Base-by-base conservation (phyloP, 2,329 filamentous ascomycete genomes). In the Colletotrichum siamense region DNA sequence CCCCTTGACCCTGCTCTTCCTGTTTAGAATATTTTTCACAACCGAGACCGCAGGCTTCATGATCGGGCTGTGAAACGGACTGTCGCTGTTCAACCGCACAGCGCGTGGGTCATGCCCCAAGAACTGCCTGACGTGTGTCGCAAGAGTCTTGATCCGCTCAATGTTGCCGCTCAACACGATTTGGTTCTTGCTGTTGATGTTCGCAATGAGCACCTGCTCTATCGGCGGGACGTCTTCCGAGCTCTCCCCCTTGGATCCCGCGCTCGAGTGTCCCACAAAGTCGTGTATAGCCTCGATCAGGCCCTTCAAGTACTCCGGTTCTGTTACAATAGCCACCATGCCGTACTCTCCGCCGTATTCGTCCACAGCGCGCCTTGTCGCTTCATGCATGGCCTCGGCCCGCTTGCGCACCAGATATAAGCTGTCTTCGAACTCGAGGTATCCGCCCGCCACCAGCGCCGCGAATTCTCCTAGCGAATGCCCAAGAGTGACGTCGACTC, bases 121-220 rank as follows among this genome's bases (percentile, higher is more conserved):
- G 82, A 98, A 98, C 83, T 98, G 95, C 68, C 96, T 89, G 74
- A 99, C 89, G 83, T 98, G 96, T 13, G 95, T 93, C 69, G 98
- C 88, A 22, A 98, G 91, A 73, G 93, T 94, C 81, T 92, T 93
- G 84, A 98, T 98, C 79, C 93, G 91, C 80, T 94, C 93, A 69
- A 98, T 93, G 84, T 93, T 96, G 44, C 96, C 96, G 82, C 95
- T 97, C 69, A 99, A 89, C 68, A 98, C 96, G 81, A 99, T 98
- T 86, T 99, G 96, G 83, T 98, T 98, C 87, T 96, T 97, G 84
- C 94, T 95, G 87, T 99, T 99, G 86, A 98, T 93, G 85, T 99
- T 98, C 76, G 96, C 96, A 80, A 99, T 96, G 79, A 94, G 88
- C 67, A 98, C 96, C 84, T 98, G 95, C 82, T 97, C 92, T 71